These are phyloP conservation scores for Scheffersomyces coipomensis DNA, from an alignment of 805 yeast genomes.

Conservation along the genomic window DNA sequence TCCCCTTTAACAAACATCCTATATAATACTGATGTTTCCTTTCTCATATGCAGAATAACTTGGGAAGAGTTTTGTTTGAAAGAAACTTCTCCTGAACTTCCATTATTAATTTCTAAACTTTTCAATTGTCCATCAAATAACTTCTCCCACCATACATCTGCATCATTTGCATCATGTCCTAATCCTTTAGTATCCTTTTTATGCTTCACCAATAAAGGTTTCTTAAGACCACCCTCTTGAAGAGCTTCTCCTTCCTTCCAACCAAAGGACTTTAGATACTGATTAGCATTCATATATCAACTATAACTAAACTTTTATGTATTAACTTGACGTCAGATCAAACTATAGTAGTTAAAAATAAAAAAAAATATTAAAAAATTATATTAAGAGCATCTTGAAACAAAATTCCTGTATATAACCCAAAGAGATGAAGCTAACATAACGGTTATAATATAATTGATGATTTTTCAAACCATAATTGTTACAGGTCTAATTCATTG, in stretches of 20 bases:
- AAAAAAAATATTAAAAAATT: no score
- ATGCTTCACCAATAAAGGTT: slow-evolving; percentile 86
- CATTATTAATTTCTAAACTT: slow-evolving; percentile 56
- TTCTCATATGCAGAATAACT: slow-evolving; percentile 46
- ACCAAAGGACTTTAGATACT: slow-evolving; percentile 74
- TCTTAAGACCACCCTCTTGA: slow-evolving; percentile 72
- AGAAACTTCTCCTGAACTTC: slow-evolving; percentile 35
- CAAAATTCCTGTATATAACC: no score
- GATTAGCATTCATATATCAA: slow-evolving; percentile 64
- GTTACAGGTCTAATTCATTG: no score
- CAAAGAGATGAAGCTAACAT: no score
- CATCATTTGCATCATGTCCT: slow-evolving; percentile 75
- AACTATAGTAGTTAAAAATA: no score
- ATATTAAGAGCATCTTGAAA: no score
- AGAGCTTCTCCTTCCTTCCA: slow-evolving; percentile 93
- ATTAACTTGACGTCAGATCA: no score
- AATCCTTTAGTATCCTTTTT: slow-evolving; percentile 89
- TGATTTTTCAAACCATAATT: no score
- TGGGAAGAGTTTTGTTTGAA: slow-evolving; percentile 54
- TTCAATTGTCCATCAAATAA: slow-evolving; percentile 91
- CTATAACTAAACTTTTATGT: no score
- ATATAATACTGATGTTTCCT: slow-evolving; percentile 68
- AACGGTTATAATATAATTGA: no score
- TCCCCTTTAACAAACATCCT: slow-evolving; percentile 86
- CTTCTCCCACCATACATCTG: slow-evolving; percentile 96